Conservation (phyloP, 257 asterid genomes). For the Petrea volubilis region DNA sequence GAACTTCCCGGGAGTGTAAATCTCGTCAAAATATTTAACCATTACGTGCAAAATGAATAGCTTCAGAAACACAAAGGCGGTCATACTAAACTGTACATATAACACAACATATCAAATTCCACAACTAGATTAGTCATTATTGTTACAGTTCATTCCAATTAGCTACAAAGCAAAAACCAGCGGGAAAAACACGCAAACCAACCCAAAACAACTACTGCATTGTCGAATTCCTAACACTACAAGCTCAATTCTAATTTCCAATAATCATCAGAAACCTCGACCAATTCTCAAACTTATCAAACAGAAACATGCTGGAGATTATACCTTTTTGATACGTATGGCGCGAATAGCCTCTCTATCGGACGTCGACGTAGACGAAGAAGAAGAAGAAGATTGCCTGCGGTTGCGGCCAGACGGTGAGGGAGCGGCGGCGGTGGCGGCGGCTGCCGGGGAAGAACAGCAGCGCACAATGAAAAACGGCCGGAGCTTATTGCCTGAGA, state of each 20-base stretch:
- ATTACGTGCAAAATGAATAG: not conserved
- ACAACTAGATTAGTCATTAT: not conserved
- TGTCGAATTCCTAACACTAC: not conserved
- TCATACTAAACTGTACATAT: not conserved
- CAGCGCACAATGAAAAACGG: constrained; percentile 32
- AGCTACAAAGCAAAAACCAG: not conserved
- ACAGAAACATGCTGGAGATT: not conserved
- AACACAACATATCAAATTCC: not conserved
- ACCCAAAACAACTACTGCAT: not conserved
- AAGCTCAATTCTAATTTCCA: not conserved
- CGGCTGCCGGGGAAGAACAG: constrained; percentile 37
- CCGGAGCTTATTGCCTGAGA: constrained; percentile 9
- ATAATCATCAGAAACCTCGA: not conserved
- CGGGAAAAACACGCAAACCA: not conserved
- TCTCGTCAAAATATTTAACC: not conserved
- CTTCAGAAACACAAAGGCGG: not conserved
- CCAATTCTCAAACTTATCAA: not conserved
- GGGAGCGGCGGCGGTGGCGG: constrained; percentile 22
- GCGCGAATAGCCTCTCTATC: constrained; percentile 62
- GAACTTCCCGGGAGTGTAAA: not conserved
- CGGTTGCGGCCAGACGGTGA: constrained; percentile 36
- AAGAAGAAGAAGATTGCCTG: constrained; percentile 31
- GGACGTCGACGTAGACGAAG: constrained; percentile 43
- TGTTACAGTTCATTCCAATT: not conserved
- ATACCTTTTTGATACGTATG: constrained; percentile 60